Evolutionary conservation across 1,284 basidiomycete species (phyloP).

Genomic region (Takashimella tepidaria): DNA sequence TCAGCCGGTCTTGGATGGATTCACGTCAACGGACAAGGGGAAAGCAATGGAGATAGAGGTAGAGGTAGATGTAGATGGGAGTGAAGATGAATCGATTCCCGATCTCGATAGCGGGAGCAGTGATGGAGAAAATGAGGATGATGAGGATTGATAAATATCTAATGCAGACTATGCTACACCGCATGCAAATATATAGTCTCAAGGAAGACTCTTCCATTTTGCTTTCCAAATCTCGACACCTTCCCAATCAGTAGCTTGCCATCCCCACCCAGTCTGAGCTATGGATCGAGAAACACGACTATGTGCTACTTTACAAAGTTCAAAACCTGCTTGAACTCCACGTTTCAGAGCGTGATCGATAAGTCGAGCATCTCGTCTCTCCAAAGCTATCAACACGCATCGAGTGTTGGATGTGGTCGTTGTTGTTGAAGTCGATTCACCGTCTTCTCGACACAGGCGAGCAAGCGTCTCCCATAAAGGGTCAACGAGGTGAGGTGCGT

Average conservation of each 20-base stretch:
- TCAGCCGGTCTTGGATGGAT: no score
- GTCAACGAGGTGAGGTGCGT: constrained; percentile 58
- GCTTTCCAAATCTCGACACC: constrained; percentile 44
- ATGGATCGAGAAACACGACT: constrained; percentile 61
- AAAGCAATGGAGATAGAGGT: constrained; percentile 7
- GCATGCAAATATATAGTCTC: no score
- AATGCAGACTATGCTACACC: background rate
- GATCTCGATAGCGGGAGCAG: constrained; percentile 42
- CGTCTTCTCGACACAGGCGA: background rate
- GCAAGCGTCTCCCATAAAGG: constrained; percentile 63
- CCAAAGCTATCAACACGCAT: constrained; percentile 64
- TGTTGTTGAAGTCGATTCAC: constrained; percentile 1
- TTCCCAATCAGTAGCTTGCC: constrained; percentile 41
- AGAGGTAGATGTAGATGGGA: constrained; percentile 48
- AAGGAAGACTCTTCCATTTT: constrained; percentile 10
- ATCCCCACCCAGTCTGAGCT: constrained; percentile 52
- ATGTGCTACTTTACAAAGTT: constrained; percentile 57
- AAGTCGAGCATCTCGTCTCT: constrained; percentile 66
- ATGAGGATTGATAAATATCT: constrained; percentile 18
- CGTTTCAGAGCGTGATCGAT: constrained; percentile 58
- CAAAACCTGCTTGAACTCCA: constrained; percentile 54
- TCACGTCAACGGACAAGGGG: constrained; percentile 2
- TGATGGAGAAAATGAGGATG: constrained; percentile 40
- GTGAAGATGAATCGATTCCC: constrained; percentile 56
- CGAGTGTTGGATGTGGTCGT: constrained; percentile 25